Percentiles rank a stretch among this genome's conserved stretches.
These are phyloP conservation scores for Cucumis melo DNA, from an alignment of 306 rosid species.

Conservation along the genomic window DNA sequence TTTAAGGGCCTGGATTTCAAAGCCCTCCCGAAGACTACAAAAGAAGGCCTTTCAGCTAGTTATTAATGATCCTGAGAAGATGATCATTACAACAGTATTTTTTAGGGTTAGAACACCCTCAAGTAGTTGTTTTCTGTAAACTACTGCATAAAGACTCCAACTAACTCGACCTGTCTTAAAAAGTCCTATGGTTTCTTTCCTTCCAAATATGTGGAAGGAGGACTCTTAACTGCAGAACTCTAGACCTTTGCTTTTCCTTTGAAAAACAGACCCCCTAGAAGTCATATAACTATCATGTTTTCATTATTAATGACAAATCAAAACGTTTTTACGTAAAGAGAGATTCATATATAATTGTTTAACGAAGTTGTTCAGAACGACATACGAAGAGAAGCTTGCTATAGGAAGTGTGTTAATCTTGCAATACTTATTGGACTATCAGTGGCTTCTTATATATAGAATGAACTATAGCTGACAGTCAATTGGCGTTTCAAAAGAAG, in stretches of 20 bases:
- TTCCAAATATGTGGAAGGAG: neutral
- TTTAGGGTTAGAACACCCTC: neutral
- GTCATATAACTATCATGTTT: neutral
- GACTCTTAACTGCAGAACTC: neutral
- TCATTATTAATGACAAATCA: neutral
- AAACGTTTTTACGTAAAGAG: neutral
- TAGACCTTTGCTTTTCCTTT: neutral
- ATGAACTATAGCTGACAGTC: neutral
- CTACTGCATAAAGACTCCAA: neutral
- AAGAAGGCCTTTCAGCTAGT: neutral
- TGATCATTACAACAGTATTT: neutral
- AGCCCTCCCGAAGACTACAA: neutral
- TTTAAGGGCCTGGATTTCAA: neutral
- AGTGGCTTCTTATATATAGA: neutral
- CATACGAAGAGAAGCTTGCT: neutral
- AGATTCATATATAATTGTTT: neutral
- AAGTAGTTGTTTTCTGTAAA: neutral
- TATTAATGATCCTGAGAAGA: neutral
- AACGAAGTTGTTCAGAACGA: neutral
- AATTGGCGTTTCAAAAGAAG: neutral
- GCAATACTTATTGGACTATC: neutral
- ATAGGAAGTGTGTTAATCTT: neutral
- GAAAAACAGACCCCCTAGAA: neutral
- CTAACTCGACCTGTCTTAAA: neutral
- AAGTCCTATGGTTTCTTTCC: neutral